A percentile compares a stretch with the other conserved stretches of the same genome.
phyloP scores from a whole-genome alignment of 2,329 filamentous ascomycete genomes.

The Colletotrichum sp. region DNA sequence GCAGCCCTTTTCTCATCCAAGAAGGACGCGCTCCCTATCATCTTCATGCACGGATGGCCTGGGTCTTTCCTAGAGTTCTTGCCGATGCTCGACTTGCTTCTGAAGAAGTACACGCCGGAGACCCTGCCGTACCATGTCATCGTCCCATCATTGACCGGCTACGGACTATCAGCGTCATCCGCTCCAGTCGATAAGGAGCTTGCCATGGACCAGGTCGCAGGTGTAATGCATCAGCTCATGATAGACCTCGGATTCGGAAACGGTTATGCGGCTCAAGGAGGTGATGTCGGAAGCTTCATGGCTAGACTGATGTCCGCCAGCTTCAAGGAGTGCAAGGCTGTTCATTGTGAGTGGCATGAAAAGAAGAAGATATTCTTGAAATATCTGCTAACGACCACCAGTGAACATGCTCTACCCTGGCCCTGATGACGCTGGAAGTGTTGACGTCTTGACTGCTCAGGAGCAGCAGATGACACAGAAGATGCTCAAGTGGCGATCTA shows the following conservation, averaged over 20 bases:
- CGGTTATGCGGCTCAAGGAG: slow-evolving; percentile 61
- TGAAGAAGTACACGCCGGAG: slow-evolving; percentile 50
- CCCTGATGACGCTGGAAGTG: not conserved
- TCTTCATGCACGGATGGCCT: slow-evolving; percentile 62
- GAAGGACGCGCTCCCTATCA: slow-evolving; percentile 52
- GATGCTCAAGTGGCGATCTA: slow-evolving; percentile 39
- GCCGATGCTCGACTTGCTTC: slow-evolving; percentile 50
- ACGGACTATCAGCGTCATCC: slow-evolving; percentile 47
- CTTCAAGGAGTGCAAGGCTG: slow-evolving; percentile 52
- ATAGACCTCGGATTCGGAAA: slow-evolving; percentile 53
- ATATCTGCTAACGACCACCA: not conserved
- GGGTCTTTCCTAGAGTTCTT: slow-evolving; percentile 60
- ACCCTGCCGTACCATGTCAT: slow-evolving; percentile 62
- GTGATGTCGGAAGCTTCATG: slow-evolving; percentile 57
- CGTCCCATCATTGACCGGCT: slow-evolving; percentile 60
- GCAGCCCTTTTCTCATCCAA: slow-evolving; percentile 57
- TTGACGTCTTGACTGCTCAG: not conserved
- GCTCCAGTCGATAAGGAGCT: slow-evolving; percentile 32
- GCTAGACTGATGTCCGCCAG: slow-evolving; percentile 44
- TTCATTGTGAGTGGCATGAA: slow-evolving; percentile 22
- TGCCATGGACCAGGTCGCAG: slow-evolving; percentile 32
- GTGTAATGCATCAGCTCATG: slow-evolving; percentile 56
- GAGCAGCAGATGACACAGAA: slow-evolving; percentile 31
- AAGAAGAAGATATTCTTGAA: rapidly evolving
- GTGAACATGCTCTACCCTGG: not conserved